Evolutionary conservation across 805 yeast species (phyloP).

Genomic region (Clavispora asparagi): DNA sequence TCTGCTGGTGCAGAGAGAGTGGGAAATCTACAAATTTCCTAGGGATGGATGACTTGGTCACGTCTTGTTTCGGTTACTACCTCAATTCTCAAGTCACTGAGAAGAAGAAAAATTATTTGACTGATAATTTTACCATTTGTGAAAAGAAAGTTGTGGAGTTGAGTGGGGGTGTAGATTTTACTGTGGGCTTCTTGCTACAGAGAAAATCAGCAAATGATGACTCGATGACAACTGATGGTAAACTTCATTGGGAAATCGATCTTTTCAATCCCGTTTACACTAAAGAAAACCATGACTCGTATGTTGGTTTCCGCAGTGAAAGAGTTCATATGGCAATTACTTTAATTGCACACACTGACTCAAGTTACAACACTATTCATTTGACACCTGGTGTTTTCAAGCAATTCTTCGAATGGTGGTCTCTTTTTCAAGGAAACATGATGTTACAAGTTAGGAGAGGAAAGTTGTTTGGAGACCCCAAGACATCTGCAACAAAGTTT

Average conservation of each 20-base stretch:
- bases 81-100: slow-evolving; percentile 12
- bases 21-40: slow-evolving; percentile 43
- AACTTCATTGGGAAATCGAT: slow-evolving; percentile 57
- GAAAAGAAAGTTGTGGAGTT: slow-evolving; percentile 55
- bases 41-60: slow-evolving; percentile 35
- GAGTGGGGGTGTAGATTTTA: slow-evolving; percentile 56
- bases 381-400: slow-evolving; percentile 63
- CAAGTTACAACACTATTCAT: slow-evolving; percentile 66
- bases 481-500: slow-evolving; percentile 54
- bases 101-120: slow-evolving; percentile 14
- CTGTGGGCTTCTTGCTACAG: slow-evolving; percentile 55
- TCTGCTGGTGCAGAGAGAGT: slow-evolving; percentile 56
- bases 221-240: slow-evolving; percentile 41
- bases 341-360: slow-evolving; percentile 28
- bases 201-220: slow-evolving; percentile 25
- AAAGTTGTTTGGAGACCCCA: slow-evolving; percentile 53
- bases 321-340: slow-evolving; percentile 39
- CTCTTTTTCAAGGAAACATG: slow-evolving; percentile 69
- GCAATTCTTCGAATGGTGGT: slow-evolving; percentile 84
- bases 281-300: slow-evolving; percentile 33
- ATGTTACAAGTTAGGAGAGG: slow-evolving; percentile 80
- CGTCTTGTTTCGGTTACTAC: slow-evolving; percentile 47
- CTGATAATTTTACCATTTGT: slow-evolving; percentile 1
- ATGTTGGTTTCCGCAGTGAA: slow-evolving; percentile 35
- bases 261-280: slow-evolving; percentile 54